Percentiles rank a stretch among this genome's conserved stretches.
These are phyloP conservation scores for Hirsutella rhossiliensis DNA, from an alignment of 2,329 filamentous ascomycete species.

Conservation along the genomic window DNA sequence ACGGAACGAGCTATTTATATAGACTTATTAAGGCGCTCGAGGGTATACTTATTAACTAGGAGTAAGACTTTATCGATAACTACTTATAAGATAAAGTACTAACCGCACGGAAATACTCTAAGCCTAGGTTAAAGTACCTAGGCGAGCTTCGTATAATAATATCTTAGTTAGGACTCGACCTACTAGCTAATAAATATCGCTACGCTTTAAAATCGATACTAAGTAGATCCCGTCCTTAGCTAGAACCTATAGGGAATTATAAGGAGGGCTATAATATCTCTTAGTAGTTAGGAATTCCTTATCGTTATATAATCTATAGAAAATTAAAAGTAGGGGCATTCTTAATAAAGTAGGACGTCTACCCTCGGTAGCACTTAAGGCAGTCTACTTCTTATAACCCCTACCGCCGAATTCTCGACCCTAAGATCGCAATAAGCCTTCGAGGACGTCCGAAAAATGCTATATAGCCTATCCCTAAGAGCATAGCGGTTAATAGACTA, in stretches of 20 bases:
- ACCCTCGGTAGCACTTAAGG: constrained; percentile 1
- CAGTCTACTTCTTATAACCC: constrained; percentile 1
- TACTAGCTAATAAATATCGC: not conserved
- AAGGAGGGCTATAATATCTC: not conserved
- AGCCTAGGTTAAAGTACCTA: not conserved
- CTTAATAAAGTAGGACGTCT: constrained; percentile 1
- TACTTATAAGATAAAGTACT: not conserved
- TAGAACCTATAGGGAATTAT: not conserved
- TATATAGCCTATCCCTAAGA: constrained; percentile 1
- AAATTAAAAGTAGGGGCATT: not conserved
- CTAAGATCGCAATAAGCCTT: constrained; percentile 1
- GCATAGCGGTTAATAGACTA: not conserved
- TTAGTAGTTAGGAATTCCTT: not conserved
- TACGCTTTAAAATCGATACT: not conserved
- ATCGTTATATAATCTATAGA: not conserved
- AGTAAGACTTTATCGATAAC: not conserved
- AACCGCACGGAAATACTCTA: not conserved
- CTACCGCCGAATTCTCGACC: too few species aligned
- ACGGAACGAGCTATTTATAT: not conserved
- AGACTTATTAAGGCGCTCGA: not conserved
- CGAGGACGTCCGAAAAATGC: constrained; percentile 1
- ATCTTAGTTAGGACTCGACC: not conserved
- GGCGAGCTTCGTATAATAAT: too few species aligned
- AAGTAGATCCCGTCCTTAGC: not conserved
- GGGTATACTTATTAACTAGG: too few species aligned